These are phyloP conservation scores for Stemphylium beticola DNA, from an alignment of 2,329 filamentous ascomycete species.

Conservation along the genomic window DNA sequence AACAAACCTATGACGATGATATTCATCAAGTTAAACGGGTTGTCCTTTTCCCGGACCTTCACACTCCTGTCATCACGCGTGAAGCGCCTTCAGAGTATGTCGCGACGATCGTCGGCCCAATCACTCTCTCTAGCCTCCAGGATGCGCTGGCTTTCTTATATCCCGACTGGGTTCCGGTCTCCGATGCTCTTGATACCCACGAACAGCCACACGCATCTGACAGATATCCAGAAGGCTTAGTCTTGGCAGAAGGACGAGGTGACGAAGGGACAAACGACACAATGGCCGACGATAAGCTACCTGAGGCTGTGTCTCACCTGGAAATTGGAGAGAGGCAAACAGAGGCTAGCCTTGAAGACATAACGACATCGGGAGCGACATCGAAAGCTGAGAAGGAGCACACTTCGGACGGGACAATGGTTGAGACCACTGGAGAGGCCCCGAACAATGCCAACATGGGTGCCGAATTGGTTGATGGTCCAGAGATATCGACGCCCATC, in stretches of 20 bases:
- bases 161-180: background rate
- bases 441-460: background rate
- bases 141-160: conserved; percentile 3
- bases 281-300: background rate
- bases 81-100: background rate
- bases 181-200: background rate
- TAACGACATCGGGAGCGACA: background rate
- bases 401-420: background rate
- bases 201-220: background rate
- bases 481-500: background rate
- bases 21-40: background rate
- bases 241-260: background rate
- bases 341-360: background rate
- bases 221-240: background rate
- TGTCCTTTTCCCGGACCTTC: conserved; percentile 4
- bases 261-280: background rate
- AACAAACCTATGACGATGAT: background rate
- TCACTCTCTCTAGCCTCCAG: conserved; percentile 7
- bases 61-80: background rate
- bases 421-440: background rate
- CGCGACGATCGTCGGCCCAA: conserved; percentile 1
- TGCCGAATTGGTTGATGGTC: background rate
- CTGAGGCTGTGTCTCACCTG: background rate
- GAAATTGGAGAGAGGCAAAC: background rate
- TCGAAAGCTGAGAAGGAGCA: background rate